Base-by-base conservation (phyloP, 306 rosid species). In the Hippophae gyantsensis region DNA sequence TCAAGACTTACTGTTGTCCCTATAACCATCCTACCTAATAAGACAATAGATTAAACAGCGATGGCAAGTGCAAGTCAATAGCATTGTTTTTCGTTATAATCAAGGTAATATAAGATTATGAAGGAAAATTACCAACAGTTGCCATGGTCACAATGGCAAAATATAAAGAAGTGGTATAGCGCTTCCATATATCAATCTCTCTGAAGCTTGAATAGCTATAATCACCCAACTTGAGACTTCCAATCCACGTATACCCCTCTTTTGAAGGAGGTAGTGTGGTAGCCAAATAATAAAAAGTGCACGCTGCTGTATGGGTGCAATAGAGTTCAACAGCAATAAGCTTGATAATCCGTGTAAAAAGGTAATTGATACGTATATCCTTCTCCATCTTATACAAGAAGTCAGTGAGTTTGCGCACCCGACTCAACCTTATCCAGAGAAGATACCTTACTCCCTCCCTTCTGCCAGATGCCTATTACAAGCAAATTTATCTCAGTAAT, bases 181-280 rank as follows among this genome's bases (percentile, higher is more conserved):
- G 89, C 76, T 75, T 85, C 94, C 90, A 86, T 42, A 92, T 7
- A 76, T 88, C 99, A 46, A 92, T 88, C 6, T 92, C 99, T 74
- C 96, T 78, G 84, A 92, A 92, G 58, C 67, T 52, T 27, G 92
- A 73, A 74, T 92, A 88, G 69, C 90, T 84, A 14, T 49, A 83
- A 71, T 80, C 90, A 25, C 99, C 99, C 55, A 92, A 42, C 73
- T 86, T 62, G 61, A 92, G 74, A 67, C 99, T 88, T 76, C 99
- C 99, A 52, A 92, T 92, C 99, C 99, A 92, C 7, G 96, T 92
- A 74, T 92, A 85, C 9, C 86, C 95, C 73, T 92, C 99, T 77
- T 92, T 69, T 32, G 85, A 68, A 67, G 72, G 47, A 71, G 95
- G 97, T 53, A 92, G 69, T 54, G 99, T 92, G 38, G 99, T 92